These are phyloP conservation scores for Cryoendolithus antarcticus DNA, from an alignment of 2,329 filamentous ascomycete species.

Conservation along the genomic window DNA sequence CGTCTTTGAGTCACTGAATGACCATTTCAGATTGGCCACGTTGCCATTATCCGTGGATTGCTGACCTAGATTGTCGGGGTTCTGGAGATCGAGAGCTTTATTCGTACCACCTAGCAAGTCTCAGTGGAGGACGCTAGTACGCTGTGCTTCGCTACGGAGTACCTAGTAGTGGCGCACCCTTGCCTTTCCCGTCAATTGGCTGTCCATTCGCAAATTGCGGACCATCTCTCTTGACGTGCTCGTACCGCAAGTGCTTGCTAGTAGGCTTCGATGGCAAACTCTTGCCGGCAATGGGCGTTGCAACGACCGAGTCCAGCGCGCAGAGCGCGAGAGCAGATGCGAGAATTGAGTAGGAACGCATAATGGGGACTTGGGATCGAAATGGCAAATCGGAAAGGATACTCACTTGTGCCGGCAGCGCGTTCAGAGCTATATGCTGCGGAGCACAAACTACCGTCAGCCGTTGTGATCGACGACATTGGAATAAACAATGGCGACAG, in stretches of 20 bases:
- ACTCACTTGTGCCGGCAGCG: no score
- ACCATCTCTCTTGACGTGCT: conserved; percentile 9
- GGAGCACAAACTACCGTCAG: no score
- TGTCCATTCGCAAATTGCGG: conserved; percentile 39
- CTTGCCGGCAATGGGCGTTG: background rate
- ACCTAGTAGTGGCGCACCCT: conserved; percentile 48
- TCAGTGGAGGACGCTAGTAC: background rate
- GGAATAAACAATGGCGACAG: no score
- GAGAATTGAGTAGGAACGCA: background rate
- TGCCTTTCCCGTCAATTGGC: conserved; percentile 45
- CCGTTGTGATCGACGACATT: no score
- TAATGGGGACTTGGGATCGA: no score
- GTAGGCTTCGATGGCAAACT: conserved; percentile 3
- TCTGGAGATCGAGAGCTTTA: conserved; percentile 46
- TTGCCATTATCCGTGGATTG: conserved; percentile 51
- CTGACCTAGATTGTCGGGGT: conserved; percentile 50
- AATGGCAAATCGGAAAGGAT: no score
- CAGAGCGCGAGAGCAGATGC: background rate
- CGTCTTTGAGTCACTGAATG: conserved; percentile 56
- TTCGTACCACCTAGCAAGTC: conserved; percentile 48
- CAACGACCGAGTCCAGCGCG: background rate
- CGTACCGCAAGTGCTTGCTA: conserved; percentile 11
- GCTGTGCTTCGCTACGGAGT: conserved; percentile 9
- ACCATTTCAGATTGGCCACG: conserved; percentile 54
- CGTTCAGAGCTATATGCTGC: no score